Evolutionary conservation across 768 basidiomycete genomes (phyloP).

Genomic region (Boletus pseudopeckii): DNA sequence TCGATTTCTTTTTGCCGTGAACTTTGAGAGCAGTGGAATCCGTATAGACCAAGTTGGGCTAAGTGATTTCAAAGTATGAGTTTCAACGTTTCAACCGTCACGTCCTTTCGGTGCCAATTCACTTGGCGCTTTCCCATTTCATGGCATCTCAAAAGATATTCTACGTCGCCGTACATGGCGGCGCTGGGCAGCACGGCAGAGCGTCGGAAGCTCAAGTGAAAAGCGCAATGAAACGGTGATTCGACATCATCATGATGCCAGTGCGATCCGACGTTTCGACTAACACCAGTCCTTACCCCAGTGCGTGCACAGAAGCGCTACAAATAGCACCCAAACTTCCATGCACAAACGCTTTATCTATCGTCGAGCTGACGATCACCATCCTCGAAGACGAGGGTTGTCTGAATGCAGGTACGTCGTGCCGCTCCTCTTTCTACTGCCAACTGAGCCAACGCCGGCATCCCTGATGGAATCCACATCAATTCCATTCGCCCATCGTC

Average conservation of each 20-base stretch:
- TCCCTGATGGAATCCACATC: not conserved
- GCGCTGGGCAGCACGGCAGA: slow-evolving; percentile 64
- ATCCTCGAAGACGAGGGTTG: slow-evolving; percentile 62
- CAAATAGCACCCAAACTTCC: slow-evolving; percentile 9
- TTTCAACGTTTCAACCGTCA: too few relatives aligned
- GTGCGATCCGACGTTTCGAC: not conserved
- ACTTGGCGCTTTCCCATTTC: not conserved
- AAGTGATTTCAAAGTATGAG: not conserved
- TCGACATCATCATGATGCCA: not conserved
- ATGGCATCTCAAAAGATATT: slow-evolving; percentile 27
- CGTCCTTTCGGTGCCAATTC: not conserved
- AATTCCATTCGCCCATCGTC: not conserved
- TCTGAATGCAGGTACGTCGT: slow-evolving; percentile 64
- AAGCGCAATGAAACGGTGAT: slow-evolving; percentile 53
- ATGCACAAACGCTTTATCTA: slow-evolving; percentile 35
- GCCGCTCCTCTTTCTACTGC: not conserved
- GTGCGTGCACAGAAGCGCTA: slow-evolving; percentile 52
- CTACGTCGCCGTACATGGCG: slow-evolving; percentile 68
- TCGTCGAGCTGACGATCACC: slow-evolving; percentile 52
- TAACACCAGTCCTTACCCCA: slow-evolving; percentile 21
- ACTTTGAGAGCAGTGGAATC: not conserved
- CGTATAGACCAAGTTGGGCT: too few relatives aligned
- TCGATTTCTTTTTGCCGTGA: not conserved
- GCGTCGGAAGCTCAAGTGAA: slow-evolving; percentile 51
- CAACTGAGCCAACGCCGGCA: not conserved